Evolutionary conservation across 2,329 filamentous ascomycete genomes (phyloP).

Genomic region (Xenosphaeropsis pyriputrescens): DNA sequence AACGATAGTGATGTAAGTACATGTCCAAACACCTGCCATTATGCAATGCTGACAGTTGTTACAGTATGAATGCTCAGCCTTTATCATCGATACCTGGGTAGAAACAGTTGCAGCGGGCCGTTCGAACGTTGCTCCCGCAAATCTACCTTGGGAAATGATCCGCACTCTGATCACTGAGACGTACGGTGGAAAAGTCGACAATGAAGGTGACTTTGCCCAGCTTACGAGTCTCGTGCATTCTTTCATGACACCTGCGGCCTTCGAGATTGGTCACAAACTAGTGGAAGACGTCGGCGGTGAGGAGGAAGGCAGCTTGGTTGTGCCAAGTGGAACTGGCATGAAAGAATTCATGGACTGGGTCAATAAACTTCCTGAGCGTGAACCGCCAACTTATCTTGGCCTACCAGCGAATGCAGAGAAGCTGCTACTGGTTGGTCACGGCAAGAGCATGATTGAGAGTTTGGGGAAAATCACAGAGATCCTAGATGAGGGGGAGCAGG

Average conservation of each 20-base stretch:
- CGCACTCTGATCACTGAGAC: slow-evolving; percentile 82
- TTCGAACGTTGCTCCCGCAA: slow-evolving; percentile 84
- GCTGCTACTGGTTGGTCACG: slow-evolving; percentile 76
- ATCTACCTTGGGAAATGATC: slow-evolving; percentile 95
- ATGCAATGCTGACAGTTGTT: slow-evolving; percentile 64
- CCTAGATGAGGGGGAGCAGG: slow-evolving; percentile 85
- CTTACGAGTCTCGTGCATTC: slow-evolving; percentile 60
- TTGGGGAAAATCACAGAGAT: slow-evolving; percentile 73
- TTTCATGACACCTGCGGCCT: slow-evolving; percentile 76
- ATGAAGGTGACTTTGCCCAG: slow-evolving; percentile 67
- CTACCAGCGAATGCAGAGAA: slow-evolving; percentile 95
- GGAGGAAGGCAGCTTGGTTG: slow-evolving; percentile 45
- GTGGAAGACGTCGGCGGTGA: slow-evolving; percentile 41
- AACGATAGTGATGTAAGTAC: slow-evolving; percentile 91
- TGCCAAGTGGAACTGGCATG: slow-evolving; percentile 70
- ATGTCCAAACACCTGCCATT: slow-evolving; percentile 33
- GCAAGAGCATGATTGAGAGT: slow-evolving; percentile 71
- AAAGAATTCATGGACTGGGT: slow-evolving; percentile 87
- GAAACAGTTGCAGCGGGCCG: slow-evolving; percentile 69
- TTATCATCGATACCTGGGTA: slow-evolving; percentile 92
- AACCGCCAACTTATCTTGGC: slow-evolving; percentile 90
- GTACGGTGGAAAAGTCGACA: slow-evolving; percentile 95
- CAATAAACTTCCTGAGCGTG: slow-evolving; percentile 78
- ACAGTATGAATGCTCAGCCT: slow-evolving; percentile 91
- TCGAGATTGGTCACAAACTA: slow-evolving; percentile 83